Evolutionary conservation across 352 stramenopile species (phyloP), one percentile per base, ranked within the genome.

Genomic region (Phytophthora podocarpi): DNA sequence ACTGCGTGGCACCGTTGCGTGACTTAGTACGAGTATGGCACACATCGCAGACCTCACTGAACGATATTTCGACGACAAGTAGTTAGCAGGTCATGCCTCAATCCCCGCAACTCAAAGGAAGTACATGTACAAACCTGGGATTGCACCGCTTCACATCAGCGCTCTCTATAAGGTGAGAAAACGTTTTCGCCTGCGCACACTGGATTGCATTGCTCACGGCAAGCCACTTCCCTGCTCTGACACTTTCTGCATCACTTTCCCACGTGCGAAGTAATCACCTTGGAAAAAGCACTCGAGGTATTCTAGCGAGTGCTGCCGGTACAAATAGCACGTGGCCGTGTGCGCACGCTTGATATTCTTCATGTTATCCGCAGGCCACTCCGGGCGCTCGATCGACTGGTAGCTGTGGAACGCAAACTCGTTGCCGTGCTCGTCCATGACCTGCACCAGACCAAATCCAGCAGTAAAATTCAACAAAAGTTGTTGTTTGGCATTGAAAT

Each of bases 191-290:
- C 21, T 70, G 41, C 5, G 70, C 52, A 46, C 65, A 75, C 21
- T 67, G 42, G 21, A 73, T 42, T 12, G 54, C 50, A 31, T 62
- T 62, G 48, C 43, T 67, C 30, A 77, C 67, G 11, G 64, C 58
- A 36, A 80, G 52, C 71, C 71, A 77, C 27, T 75, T 76, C 12
- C 71, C 67, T 3, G 71, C 64, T 80, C 64, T 2, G 71, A 65
- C 21, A 77, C 58, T 5, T 58, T 62, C 41, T 74, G 59, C 42
- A 58, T 40, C 36, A 72, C 64, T 7, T 62, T 67, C 49, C 67
- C 59, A 21, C 66, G 64, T 20, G 56, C 67, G 24, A 63, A 47
- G 34, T 75, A 69, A 23, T 77, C 64, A 11, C 71, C 67, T 51
- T 64, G 59, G 43, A 77, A 72, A 49, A 80, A 80, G 5, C 51